Conservation (phyloP, 441 rosid genomes). For the Erysimum cheiri region DNA sequence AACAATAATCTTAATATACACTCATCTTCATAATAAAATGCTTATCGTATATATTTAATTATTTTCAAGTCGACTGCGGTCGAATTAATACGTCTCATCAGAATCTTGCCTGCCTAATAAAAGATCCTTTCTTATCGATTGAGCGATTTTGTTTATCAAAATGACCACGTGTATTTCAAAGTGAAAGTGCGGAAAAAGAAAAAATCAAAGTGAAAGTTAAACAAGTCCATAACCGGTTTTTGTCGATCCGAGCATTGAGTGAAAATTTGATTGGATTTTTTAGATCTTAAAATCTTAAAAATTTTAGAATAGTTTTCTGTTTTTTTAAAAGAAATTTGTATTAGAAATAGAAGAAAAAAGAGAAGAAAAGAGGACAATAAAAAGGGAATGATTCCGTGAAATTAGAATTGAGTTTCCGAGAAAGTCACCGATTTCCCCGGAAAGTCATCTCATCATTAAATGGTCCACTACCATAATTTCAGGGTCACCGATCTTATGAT, state of each 20-base stretch:
- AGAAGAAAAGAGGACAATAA: neutral
- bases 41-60: neutral
- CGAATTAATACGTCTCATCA: slow-evolving; percentile 24
- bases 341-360: neutral
- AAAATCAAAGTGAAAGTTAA: too few relatives aligned
- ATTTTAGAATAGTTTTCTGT: too few relatives aligned
- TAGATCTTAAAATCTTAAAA: too few relatives aligned
- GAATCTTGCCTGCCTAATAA: slow-evolving; percentile 8
- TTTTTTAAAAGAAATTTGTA: too few relatives aligned
- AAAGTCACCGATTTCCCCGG: slow-evolving; percentile 54
- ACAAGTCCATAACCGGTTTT: too few relatives aligned
- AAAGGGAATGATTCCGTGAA: slow-evolving; percentile 15
- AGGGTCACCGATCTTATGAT: slow-evolving; percentile 48
- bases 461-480: slow-evolving; percentile 70
- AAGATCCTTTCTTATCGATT: neutral
- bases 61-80: neutral
- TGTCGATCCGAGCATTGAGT: too few relatives aligned
- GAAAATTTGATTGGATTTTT: too few relatives aligned
- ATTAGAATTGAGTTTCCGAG: slow-evolving; percentile 51
- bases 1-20: slow-evolving; percentile 27
- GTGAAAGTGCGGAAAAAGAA: neutral
- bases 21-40: neutral
- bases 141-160: neutral
- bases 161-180: slow-evolving; percentile 23
- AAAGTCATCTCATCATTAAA: slow-evolving; percentile 60